Evolutionary conservation across 495 filamentous ascomycete species (phyloP), one percentile per base, ranked within the genome.

Genomic region (Aspergillus diversus): DNA sequence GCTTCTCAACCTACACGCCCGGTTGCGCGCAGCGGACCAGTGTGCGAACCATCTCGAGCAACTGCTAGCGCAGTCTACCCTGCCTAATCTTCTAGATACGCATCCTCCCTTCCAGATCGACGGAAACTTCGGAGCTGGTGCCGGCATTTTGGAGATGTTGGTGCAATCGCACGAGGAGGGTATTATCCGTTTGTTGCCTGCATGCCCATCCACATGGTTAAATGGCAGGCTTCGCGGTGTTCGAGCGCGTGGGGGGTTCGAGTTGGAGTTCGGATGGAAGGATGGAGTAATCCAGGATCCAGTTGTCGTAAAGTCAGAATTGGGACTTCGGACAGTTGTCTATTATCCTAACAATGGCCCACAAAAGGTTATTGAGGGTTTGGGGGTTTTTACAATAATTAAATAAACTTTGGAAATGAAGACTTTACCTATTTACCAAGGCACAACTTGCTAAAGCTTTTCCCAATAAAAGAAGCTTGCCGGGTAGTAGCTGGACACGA

Each of bases 21-120:
- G 73, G 7, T 48, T 71, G 17, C 59, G 64, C 8, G 73, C 70
- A 56, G 67, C 63, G 17, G 75, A 66, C 47, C 73, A 71, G 33
- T 73, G 79, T 58, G 59, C 73, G 53, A 66, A 69, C 46, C 73
- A 81, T 57, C 59, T 81, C 5, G 68, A 78, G 39, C 57, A 61
- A 43, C 70, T 80, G 27, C 60, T 83, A 16, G 65, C 76, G 16
- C 66, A 69, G 11, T 81, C 73, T 9, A 80, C 81, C 0, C 63
- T 76, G 9, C 72, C 68, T 5, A 81, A 80, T 59, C 61, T 82
- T 21, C 68, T 77, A 35, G 79, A 82, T 51, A 79, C 72, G 6
- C 76, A 83, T 58, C 74, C 73, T 6, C 74, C 74, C 39, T 78
- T 80, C 46, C 81, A 84, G 66, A 84, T 85, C 34, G 83, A 85